Percentiles rank a stretch among this genome's conserved stretches.
Conservation (phyloP, 2,329 filamentous ascomycete genomes). For the Pestalotiopsis sp. region DNA sequence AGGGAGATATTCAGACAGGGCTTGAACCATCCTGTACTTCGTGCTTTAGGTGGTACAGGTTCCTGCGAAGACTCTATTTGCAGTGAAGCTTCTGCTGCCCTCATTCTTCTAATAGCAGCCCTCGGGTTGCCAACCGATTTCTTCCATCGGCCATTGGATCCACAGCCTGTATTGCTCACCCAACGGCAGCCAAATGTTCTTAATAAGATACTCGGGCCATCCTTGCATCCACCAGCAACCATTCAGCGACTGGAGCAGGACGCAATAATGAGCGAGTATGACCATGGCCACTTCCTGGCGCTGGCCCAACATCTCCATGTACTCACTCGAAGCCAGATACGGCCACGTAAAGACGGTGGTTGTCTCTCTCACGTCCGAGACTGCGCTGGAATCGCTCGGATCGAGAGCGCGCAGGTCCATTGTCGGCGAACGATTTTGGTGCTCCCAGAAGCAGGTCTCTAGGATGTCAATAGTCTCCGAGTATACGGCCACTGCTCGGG, state of each 20-base stretch:
- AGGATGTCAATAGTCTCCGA: not conserved
- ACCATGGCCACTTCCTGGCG: not conserved
- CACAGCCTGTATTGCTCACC: not conserved
- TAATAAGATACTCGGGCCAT: not conserved
- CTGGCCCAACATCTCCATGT: not conserved
- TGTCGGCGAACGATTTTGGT: not conserved
- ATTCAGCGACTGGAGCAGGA: not conserved
- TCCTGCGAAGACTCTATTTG: no score
- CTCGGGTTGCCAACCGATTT: not conserved
- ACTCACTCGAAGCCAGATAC: not conserved
- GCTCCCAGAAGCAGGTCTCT: not conserved
- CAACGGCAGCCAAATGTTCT: not conserved
- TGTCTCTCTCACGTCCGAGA: not conserved
- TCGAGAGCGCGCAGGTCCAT: conserved; percentile 1
- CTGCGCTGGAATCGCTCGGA: not conserved
- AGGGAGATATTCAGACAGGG: no score
- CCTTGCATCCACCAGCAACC: conserved; percentile 4
- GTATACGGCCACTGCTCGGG: not conserved
- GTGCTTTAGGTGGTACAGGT: no score
- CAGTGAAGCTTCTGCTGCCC: no score
- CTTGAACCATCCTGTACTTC: no score
- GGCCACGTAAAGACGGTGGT: not conserved
- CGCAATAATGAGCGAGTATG: not conserved
- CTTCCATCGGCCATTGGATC: conserved; percentile 1
- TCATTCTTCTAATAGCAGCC: not conserved